Conservation (phyloP, 2,329 filamentous ascomycete genomes). For the Aureobasidium lini region DNA sequence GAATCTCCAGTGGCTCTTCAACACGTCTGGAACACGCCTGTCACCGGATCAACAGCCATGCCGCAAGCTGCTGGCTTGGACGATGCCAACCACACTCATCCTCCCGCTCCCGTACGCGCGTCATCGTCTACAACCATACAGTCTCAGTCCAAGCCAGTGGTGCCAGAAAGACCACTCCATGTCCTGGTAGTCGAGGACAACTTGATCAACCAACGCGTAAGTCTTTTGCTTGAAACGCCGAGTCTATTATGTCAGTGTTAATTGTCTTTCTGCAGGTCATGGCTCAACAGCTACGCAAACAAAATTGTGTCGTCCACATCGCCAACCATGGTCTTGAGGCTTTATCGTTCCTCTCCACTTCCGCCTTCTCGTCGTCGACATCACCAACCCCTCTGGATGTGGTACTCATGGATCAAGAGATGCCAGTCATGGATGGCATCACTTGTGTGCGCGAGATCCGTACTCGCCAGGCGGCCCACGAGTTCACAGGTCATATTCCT, state of each 20-base stretch:
- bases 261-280: conserved; percentile 16
- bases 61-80: conserved; percentile 11
- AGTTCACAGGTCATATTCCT: conserved; percentile 55
- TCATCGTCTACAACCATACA: neutral
- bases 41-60: conserved; percentile 15
- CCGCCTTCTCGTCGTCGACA: conserved; percentile 8
- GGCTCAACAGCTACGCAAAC: conserved; percentile 22
- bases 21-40: conserved; percentile 7
- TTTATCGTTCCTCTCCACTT: conserved; percentile 20
- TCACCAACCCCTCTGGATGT: conserved; percentile 11
- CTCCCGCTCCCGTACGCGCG: neutral
- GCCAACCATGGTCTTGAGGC: conserved; percentile 24
- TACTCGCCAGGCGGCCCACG: conserved; percentile 47
- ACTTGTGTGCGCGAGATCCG: conserved; percentile 61
- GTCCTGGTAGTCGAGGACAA: conserved; percentile 25
- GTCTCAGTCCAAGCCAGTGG: neutral
- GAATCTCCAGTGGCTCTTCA: neutral
- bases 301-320: conserved; percentile 21
- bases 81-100: neutral
- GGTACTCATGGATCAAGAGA: conserved; percentile 40
- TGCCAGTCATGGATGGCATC: conserved; percentile 73
- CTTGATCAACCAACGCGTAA: conserved; percentile 25
- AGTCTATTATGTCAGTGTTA: too few species aligned
- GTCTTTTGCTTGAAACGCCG: neutral
- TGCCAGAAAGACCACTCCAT: conserved; percentile 22